Percentiles rank a stretch among this genome's conserved stretches.
Conservation (phyloP, 1,284 basidiomycete genomes). For the Cyathus pygmaeus region DNA sequence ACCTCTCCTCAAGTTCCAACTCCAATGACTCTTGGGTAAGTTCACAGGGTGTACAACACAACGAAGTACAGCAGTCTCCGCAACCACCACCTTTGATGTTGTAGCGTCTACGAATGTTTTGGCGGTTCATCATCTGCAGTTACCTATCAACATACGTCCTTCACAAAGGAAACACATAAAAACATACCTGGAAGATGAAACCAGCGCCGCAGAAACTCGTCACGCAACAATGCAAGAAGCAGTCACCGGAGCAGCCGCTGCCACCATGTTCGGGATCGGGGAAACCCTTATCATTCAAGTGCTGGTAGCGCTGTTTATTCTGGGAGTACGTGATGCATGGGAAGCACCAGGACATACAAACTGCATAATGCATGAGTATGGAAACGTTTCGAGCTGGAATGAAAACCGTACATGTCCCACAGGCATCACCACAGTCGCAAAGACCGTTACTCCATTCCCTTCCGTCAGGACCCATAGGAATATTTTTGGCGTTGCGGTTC, state of each 20-base stretch:
- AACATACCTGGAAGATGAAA: constrained; percentile 33
- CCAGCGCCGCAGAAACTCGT: background rate
- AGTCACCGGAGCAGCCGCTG: constrained; percentile 7
- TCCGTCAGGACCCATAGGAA: constrained; percentile 48
- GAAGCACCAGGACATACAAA: constrained; percentile 8
- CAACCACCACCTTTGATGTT: constrained; percentile 38
- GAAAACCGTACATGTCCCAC: constrained; percentile 50
- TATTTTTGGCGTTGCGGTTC: constrained; percentile 52
- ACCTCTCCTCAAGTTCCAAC: constrained; percentile 46
- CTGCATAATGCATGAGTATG: background rate
- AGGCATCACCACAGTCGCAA: constrained; percentile 46
- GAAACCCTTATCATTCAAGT: constrained; percentile 6
- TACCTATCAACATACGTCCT: background rate
- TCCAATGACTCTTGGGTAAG: constrained; percentile 50
- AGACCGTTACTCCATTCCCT: constrained; percentile 59
- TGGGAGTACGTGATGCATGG: constrained; percentile 15
- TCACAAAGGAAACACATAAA: background rate
- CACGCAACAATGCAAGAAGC: constrained; percentile 6
- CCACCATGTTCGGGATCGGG: constrained; percentile 12
- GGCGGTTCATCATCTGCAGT: constrained; percentile 35
- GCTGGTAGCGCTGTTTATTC: constrained; percentile 11
- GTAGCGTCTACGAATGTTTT: constrained; percentile 42
- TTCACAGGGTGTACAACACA: constrained; percentile 48
- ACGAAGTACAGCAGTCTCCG: constrained; percentile 39
- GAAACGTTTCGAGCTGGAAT: background rate